phyloP scores from a whole-genome alignment of 306 rosid genomes.

The Crotalaria pallida region DNA sequence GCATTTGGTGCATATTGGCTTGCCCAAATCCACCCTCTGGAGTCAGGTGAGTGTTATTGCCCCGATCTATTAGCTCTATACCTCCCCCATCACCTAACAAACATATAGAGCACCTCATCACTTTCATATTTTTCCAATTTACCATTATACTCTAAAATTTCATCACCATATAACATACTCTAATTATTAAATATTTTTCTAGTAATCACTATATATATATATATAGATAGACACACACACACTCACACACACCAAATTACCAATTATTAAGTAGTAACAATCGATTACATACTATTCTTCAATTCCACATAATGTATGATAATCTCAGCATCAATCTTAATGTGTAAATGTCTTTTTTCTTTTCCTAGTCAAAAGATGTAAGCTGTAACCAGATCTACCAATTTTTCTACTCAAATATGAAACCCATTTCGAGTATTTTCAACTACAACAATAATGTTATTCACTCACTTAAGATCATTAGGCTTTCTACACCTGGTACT shows the following conservation, averaged over 20 bases:
- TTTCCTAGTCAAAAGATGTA: background rate
- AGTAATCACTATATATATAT: too few species aligned
- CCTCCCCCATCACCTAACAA: slow-evolving; percentile 48
- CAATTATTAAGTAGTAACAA: too few species aligned
- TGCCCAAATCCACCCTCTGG: slow-evolving; percentile 34
- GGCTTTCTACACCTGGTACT: too few species aligned
- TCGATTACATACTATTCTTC: too few species aligned
- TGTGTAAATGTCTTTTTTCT: background rate
- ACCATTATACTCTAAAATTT: background rate
- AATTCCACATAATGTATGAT: too few species aligned
- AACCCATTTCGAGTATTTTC: background rate
- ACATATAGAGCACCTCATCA: background rate
- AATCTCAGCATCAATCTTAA: too few species aligned
- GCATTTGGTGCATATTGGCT: slow-evolving; percentile 21
- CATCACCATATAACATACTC: background rate
- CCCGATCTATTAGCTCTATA: slow-evolving; percentile 25
- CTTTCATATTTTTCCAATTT: background rate
- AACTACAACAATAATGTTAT: too few species aligned
- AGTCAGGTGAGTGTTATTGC: slow-evolving; percentile 37
- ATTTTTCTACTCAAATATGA: background rate
- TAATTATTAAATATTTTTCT: too few species aligned
- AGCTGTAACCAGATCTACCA: background rate
- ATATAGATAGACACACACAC: too few species aligned
- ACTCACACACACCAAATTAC: too few species aligned
- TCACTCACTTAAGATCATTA: too few species aligned